Conservation (phyloP, 192 early-diverging fungal species). For the Backusella macrospora region DNA sequence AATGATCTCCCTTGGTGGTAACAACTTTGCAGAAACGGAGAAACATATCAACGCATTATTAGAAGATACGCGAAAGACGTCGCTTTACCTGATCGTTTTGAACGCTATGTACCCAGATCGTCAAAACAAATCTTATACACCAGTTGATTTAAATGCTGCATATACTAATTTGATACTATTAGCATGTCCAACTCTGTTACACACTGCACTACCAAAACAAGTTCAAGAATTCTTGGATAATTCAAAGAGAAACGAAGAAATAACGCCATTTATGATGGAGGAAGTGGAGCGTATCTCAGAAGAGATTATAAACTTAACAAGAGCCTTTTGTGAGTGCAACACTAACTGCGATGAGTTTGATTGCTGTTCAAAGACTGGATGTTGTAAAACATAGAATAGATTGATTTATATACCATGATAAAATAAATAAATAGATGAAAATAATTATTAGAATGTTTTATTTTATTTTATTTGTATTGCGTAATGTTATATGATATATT, state of each 20-base stretch:
- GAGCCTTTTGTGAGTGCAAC: constrained; percentile 62
- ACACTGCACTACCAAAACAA: constrained; percentile 49
- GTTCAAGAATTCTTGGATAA: constrained; percentile 44
- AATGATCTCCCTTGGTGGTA: constrained; percentile 11
- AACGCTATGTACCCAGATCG: constrained; percentile 32
- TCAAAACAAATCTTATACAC: constrained; percentile 20
- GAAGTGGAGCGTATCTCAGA: constrained; percentile 56
- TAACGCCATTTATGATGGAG: constrained; percentile 47
- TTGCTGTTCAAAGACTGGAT: not conserved
- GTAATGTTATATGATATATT: not conserved
- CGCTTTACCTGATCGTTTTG: constrained; percentile 47
- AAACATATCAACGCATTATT: constrained; percentile 41
- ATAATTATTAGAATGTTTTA: no score
- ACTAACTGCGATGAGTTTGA: constrained; percentile 13
- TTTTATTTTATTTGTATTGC: no score
- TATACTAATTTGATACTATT: constrained; percentile 68
- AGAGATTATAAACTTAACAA: constrained; percentile 58
- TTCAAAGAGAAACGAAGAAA: constrained; percentile 25
- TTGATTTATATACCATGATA: not conserved
- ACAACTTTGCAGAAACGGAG: constrained; percentile 36
- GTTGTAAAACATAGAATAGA: not conserved
- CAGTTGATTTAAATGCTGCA: constrained; percentile 38
- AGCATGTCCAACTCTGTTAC: constrained; percentile 53
- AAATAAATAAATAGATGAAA: no score
- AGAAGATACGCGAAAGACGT: constrained; percentile 43